Conservation (phyloP, 768 basidiomycete species). For the Udeniomyces megalosporus region DNA sequence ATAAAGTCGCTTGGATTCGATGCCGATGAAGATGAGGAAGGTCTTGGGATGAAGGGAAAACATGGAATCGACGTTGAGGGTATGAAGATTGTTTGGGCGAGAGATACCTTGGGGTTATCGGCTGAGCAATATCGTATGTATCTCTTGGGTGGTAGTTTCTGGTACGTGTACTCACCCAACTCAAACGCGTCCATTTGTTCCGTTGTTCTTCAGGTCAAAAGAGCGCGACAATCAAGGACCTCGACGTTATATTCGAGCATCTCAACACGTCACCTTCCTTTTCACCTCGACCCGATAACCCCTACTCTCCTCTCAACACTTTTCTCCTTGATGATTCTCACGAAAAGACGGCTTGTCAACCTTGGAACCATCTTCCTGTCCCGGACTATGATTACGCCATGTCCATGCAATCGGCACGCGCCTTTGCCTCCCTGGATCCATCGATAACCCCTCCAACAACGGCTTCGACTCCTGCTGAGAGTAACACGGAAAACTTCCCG, state of each 20-base stretch:
- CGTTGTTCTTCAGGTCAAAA: constrained; percentile 24
- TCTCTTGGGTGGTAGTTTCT: not conserved
- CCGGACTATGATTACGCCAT: constrained; percentile 8
- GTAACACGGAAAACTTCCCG: too few species aligned
- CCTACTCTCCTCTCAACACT: constrained; percentile 10
- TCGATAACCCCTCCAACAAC: too few species aligned
- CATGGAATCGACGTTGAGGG: constrained; percentile 1
- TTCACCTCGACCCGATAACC: not conserved
- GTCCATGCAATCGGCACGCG: not conserved
- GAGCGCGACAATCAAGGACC: constrained; percentile 54
- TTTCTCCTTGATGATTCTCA: constrained; percentile 15
- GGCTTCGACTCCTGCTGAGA: too few species aligned
- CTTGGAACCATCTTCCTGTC: constrained; percentile 14
- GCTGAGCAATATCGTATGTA: constrained; percentile 50
- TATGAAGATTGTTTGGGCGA: constrained; percentile 47
- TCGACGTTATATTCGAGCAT: constrained; percentile 48
- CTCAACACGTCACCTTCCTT: constrained; percentile 19
- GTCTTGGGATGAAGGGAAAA: constrained; percentile 37
- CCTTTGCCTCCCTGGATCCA: too few species aligned
- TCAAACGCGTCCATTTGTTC: not conserved
- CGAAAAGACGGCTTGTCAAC: constrained; percentile 13
- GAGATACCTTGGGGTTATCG: constrained; percentile 57
- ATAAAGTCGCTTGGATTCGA: constrained; percentile 26
- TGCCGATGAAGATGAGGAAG: constrained; percentile 45
- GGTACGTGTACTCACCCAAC: constrained; percentile 21